Evolutionary conservation across 73 alveolate species (phyloP).

Genomic region (Breviolum minutum): DNA sequence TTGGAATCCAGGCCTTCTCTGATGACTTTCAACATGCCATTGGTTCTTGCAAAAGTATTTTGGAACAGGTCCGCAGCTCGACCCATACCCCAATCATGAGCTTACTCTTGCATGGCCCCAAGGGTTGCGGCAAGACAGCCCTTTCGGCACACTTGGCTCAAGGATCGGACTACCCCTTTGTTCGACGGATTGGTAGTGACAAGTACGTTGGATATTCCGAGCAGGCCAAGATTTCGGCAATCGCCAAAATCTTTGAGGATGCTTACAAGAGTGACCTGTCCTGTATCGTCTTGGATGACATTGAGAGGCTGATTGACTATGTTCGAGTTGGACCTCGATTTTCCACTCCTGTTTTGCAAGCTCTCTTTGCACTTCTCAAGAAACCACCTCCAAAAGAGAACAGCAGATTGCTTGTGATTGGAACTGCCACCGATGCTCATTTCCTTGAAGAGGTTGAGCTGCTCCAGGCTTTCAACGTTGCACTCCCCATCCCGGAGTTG

Average conservation of each 20-base stretch:
- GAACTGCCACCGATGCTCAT: conserved; percentile 98
- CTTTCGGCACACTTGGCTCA: conserved; percentile 99
- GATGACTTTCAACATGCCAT: conserved; percentile 27
- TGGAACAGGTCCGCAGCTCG: conserved; percentile 98
- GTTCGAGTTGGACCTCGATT: conserved; percentile 99
- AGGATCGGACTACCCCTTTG: conserved; percentile 99
- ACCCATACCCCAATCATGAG: conserved; percentile 98
- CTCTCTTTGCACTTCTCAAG: conserved; percentile 98
- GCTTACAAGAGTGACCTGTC: conserved; percentile 99
- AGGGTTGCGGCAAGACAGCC: conserved; percentile 99
- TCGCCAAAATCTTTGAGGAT: conserved; percentile 99
- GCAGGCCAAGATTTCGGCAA: conserved; percentile 97
- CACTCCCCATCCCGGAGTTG: conserved; percentile 55
- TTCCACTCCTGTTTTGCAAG: conserved; percentile 99
- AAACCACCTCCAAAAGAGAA: conserved; percentile 99
- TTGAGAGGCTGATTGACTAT: conserved; percentile 99
- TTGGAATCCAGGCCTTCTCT: conserved; percentile 47
- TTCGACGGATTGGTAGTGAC: conserved; percentile 99
- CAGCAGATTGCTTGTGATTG: conserved; percentile 99
- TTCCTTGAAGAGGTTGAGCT: conserved; percentile 98
- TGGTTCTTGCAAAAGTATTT: conserved; percentile 96
- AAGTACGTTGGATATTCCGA: conserved; percentile 99
- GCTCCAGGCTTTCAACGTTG: conserved; percentile 97
- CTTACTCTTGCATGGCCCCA: conserved; percentile 98
- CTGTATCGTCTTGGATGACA: conserved; percentile 99